phyloP scores from a whole-genome alignment of 2,329 filamentous ascomycete genomes.

The Mycosphaerella arachidis region DNA sequence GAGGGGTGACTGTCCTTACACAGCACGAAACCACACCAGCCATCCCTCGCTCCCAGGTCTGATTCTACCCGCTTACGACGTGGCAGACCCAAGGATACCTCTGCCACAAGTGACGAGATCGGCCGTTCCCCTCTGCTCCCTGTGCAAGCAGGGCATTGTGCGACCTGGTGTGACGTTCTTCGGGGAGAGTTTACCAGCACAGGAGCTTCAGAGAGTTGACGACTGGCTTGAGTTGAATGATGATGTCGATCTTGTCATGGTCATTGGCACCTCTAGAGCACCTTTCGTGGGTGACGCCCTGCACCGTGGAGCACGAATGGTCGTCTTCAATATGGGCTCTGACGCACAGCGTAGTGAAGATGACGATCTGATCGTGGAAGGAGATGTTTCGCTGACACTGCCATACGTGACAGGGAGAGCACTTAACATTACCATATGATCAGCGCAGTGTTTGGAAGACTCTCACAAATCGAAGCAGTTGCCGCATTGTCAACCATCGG shows the following conservation, averaged over 20 bases:
- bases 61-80: not conserved
- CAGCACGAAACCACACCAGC: not conserved
- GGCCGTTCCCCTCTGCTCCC: not conserved
- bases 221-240: not conserved
- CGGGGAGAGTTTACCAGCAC: not conserved
- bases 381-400: not conserved
- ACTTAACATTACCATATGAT: not conserved
- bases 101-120: not conserved
- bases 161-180: constrained; percentile 1
- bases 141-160: not conserved
- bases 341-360: not conserved
- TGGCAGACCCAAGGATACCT: not conserved
- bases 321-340: not conserved
- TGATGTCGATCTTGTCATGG: not conserved
- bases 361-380: not conserved
- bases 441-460: no score
- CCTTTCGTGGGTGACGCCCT: not conserved
- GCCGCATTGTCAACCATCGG: no score
- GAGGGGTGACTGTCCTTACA: not conserved
- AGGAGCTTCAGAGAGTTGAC: not conserved
- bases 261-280: not conserved
- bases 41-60: not conserved
- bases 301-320: not conserved
- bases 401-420: not conserved
- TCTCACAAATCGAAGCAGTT: no score